Evolutionary conservation across 192 early-diverging fungal genomes (phyloP), one percentile per base, ranked within the genome.

Genomic region (Endogone sp.): DNA sequence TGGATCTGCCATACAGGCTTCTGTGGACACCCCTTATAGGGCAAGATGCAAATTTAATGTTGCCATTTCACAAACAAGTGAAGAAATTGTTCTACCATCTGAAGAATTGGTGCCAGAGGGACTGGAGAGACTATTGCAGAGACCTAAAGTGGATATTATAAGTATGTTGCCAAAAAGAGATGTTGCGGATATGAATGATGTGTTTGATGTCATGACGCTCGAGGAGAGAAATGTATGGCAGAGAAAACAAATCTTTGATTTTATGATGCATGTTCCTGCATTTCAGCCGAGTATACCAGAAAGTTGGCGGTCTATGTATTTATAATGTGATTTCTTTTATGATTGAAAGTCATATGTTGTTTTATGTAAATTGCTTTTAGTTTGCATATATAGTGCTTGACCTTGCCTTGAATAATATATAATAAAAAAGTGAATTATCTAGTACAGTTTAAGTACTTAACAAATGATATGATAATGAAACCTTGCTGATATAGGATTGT

Each of bases 101-200:
- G 62, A 63, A 63, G 62, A 27, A 9, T 26, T 26, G n/a, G 21
- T n/a, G 27, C n/a, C 27, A 4, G 3, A 29, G n/a, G 22, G 26
- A 11, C 27, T 32, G 62, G 3, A 32, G 27, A n/a, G 62, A 63
- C n/a, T 25, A 63, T 63, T 63, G 29, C 62, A 37, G 37, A 63
- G 26, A 37, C 21, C 62, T 21, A 27, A 3, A 28, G 37, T 37
- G 37, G 62, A 27, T 26, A 25, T 37, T 30, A 29, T 62, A 11
- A 27, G 37, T 63, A 37, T 25, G 26, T 37, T 63, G 1, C 62
- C 62, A 27, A 11, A 37, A 63, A 4, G 11, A 26, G 62, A 63
- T 27, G 62, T 63, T 63, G 62, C 62, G 26, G 62, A 63, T 27
- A 63, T 63, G 3, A n/a, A 26, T 8, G 62, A 63, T 37, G 62